Percentiles rank a stretch among this genome's conserved stretches.
Evolutionary conservation across 2,329 filamentous ascomycete genomes (phyloP).

Genomic region (Plectosphaerella cucumerina): DNA sequence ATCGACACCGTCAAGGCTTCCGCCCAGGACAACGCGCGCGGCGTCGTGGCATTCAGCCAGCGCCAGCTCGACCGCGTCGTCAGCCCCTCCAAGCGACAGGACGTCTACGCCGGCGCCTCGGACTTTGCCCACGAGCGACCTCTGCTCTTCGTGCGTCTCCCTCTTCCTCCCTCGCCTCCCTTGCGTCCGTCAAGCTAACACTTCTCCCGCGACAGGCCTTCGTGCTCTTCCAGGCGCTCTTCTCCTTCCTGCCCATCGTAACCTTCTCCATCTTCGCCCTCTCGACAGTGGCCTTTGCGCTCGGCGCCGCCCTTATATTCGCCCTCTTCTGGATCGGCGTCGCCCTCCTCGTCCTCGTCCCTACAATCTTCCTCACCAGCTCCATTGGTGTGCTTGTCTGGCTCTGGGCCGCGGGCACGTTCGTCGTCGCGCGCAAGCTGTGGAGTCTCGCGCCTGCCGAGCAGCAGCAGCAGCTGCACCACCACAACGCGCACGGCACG

Average conservation of each 20-base stretch:
- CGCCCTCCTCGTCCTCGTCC: slow-evolving; percentile 63
- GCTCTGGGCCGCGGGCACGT: slow-evolving; percentile 61
- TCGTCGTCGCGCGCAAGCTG: slow-evolving; percentile 42
- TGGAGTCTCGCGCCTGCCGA: slow-evolving; percentile 28
- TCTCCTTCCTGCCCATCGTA: slow-evolving; percentile 63
- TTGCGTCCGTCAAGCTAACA: not conserved
- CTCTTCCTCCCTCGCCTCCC: not conserved
- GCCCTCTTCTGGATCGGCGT: slow-evolving; percentile 64
- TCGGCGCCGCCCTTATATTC: slow-evolving; percentile 60
- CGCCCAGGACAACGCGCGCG: slow-evolving; percentile 28
- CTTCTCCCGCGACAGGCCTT: slow-evolving; percentile 53
- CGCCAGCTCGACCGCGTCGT: slow-evolving; percentile 47
- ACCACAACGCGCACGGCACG: no score
- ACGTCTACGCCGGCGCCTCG: slow-evolving; percentile 47
- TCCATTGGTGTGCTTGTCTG: slow-evolving; percentile 61
- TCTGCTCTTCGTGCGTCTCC: slow-evolving; percentile 57
- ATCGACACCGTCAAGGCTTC: slow-evolving; percentile 16
- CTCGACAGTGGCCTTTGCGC: slow-evolving; percentile 57
- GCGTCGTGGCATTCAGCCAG: slow-evolving; percentile 34
- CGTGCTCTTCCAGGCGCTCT: slow-evolving; percentile 57
- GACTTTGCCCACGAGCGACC: slow-evolving; percentile 61
- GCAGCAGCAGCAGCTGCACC: not conserved
- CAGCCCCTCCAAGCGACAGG: slow-evolving; percentile 56
- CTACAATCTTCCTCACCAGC: slow-evolving; percentile 63
- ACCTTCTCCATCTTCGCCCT: slow-evolving; percentile 65